phyloP scores from a whole-genome alignment of 1,284 basidiomycete genomes.

The Xerocomus amazonicus region DNA sequence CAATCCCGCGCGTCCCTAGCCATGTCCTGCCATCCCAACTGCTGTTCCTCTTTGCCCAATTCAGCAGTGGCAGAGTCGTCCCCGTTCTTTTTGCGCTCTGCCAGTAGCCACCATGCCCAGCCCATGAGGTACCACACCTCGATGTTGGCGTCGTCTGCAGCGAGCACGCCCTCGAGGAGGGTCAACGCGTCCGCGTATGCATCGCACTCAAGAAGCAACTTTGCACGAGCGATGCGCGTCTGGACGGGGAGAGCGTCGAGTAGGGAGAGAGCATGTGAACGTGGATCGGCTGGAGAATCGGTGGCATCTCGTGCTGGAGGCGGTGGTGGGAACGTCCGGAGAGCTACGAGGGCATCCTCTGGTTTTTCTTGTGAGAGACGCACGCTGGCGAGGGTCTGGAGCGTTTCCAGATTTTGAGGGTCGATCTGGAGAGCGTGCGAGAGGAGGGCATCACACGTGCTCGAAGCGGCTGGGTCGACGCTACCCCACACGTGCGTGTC shows the following conservation, averaged over 20 bases:
- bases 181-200: slow-evolving; percentile 63
- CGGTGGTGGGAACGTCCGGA: slow-evolving; percentile 54
- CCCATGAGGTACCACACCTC: slow-evolving; percentile 96
- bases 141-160: slow-evolving; percentile 82
- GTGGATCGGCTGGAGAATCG: slow-evolving; percentile 4
- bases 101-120: slow-evolving; percentile 86
- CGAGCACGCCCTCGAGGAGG: slow-evolving; percentile 77
- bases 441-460: slow-evolving; percentile 78
- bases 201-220: slow-evolving; percentile 80
- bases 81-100: slow-evolving; percentile 58
- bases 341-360: slow-evolving; percentile 53
- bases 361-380: slow-evolving; percentile 84
- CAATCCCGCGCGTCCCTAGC: slow-evolving; percentile 79
- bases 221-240: slow-evolving; percentile 72
- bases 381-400: slow-evolving; percentile 83
- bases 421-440: slow-evolving; percentile 70
- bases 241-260: slow-evolving; percentile 72
- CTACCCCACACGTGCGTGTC: slow-evolving; percentile 39
- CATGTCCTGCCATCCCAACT: slow-evolving; percentile 73
- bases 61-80: slow-evolving; percentile 36
- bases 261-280: slow-evolving; percentile 13
- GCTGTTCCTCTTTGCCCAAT: slow-evolving; percentile 41
- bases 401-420: slow-evolving; percentile 74
- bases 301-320: not conserved
- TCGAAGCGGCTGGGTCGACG: slow-evolving; percentile 76